A percentile compares a stretch with the other conserved stretches of the same genome.
phyloP scores from a whole-genome alignment of 306 rosid genomes.

The Delonix regia region DNA sequence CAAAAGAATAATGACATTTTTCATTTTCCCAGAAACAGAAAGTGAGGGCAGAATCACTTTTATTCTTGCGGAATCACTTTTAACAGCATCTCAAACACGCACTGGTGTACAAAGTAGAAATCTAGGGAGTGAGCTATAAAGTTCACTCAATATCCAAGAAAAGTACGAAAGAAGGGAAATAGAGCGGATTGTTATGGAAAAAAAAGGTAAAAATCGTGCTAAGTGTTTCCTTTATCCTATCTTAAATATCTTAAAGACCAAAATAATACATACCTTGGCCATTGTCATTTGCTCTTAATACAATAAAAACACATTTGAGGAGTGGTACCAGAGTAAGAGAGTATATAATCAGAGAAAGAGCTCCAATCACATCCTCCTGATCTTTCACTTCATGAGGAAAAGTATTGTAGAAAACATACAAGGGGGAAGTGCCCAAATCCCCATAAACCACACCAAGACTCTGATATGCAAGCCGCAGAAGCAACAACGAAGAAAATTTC shows the following conservation, averaged over 20 bases:
- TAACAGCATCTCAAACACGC: background rate
- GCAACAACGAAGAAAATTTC: slow-evolving; percentile 83
- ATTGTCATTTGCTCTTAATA: slow-evolving; percentile 91
- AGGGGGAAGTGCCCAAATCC: slow-evolving; percentile 97
- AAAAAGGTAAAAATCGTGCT: slow-evolving; percentile 12
- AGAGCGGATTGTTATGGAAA: background rate
- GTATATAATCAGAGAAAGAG: slow-evolving; percentile 94
- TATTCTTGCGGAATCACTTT: background rate
- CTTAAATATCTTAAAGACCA: slow-evolving; percentile 28
- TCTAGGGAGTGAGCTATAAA: background rate
- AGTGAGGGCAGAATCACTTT: background rate
- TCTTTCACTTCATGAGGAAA: slow-evolving; percentile 76
- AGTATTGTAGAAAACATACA: slow-evolving; percentile 93
- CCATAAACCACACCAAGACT: slow-evolving; percentile 99
- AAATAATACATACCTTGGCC: slow-evolving; percentile 86
- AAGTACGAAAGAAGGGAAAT: background rate
- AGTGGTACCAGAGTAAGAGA: slow-evolving; percentile 96
- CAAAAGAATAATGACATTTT: background rate
- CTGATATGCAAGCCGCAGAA: slow-evolving; percentile 90
- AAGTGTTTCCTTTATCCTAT: slow-evolving; percentile 22
- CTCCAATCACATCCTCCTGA: slow-evolving; percentile 86
- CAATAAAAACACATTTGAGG: slow-evolving; percentile 86
- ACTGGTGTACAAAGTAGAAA: background rate
- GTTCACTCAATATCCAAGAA: background rate
- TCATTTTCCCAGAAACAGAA: background rate